A percentile compares a stretch with the other conserved stretches of the same genome.
These are phyloP conservation scores for Aeschynomene evenia DNA, from an alignment of 306 rosid genomes.

Conservation along the genomic window DNA sequence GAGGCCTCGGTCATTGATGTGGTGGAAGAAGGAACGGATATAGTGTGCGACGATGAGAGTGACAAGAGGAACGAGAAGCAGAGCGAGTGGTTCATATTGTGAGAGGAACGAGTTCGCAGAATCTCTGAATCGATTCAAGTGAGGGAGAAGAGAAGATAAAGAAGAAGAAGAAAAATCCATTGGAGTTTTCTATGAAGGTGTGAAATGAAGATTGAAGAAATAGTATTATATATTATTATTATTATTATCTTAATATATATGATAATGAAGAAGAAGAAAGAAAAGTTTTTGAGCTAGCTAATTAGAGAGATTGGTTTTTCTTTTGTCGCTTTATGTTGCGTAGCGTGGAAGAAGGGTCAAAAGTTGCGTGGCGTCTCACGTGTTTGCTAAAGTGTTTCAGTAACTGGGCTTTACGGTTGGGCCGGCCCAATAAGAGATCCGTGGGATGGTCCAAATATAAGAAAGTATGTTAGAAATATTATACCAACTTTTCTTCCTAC, in stretches of 20 bases:
- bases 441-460: too few relatives aligned
- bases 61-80: slow-evolving; percentile 37
- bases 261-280: too few relatives aligned
- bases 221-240: too few relatives aligned
- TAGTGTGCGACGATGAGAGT: slow-evolving; percentile 32
- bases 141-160: neutral
- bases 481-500: too few relatives aligned
- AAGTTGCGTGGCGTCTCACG: neutral
- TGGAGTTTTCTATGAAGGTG: neutral
- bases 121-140: slow-evolving; percentile 27
- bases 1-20: slow-evolving; percentile 31
- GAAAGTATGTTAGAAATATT: too few relatives aligned
- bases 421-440: neutral
- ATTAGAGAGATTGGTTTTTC: neutral
- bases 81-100: slow-evolving; percentile 40
- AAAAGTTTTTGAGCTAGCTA: too few relatives aligned
- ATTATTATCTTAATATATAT: too few relatives aligned
- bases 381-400: neutral
- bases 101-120: slow-evolving; percentile 42
- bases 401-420: neutral
- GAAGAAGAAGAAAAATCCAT: slow-evolving; percentile 25
- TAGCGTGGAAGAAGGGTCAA: neutral
- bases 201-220: neutral
- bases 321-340: neutral
- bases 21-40: slow-evolving; percentile 22